Evolutionary conservation across 2,329 filamentous ascomycete species (phyloP), one percentile per base, ranked within the genome.

Genomic region (Aspergillus spinulosporus): DNA sequence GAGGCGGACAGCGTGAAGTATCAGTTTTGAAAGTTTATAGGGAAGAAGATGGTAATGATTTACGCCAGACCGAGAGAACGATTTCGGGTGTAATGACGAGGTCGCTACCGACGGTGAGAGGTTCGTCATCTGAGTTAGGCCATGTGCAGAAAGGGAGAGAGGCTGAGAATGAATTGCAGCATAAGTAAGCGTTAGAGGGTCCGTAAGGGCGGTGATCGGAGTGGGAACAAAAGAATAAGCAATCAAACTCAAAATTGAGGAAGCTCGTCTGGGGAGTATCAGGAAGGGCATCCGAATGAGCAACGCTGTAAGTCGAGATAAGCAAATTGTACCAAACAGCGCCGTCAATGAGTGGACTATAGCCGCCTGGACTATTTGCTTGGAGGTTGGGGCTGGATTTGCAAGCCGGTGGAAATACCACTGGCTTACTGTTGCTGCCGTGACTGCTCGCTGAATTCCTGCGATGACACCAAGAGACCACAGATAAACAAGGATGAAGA

Each of bases 371-470:
- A 97, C 91, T 47, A 97, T 88, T 54, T 92, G 88, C 55, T 83
- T 81, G 1, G 91, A 92, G 0, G 90, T 86, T 2, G 92, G 87
- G 6, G 88, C 81, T 4, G 93, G 91, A 8, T 87, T 83, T 3
- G 87, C 86, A 65, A 95, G 89, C 60, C 94, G 90, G 74, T 97
- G 93, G 74, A 97, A 99, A 75, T 99, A 99, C 94, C 94, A 99
- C 74, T 99, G 94, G 40, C 91, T 96, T 26, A 97, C 93, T 0
- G 93, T 96, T 8, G 94, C 94, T 26, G 92, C 93, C 11, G 93
- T 96, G 12, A 92, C 94, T 21, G 90, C 88, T 57, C 94, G 87
- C 72, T 99, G 93, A 21, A 97, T 84, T 14, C 91, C 92, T 56
- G 91, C 88, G 69, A 96, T 86, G 56, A 97, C 85, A 2, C 89